Conservation (phyloP, 768 basidiomycete genomes). For the Panaeolus papilionaceus region DNA sequence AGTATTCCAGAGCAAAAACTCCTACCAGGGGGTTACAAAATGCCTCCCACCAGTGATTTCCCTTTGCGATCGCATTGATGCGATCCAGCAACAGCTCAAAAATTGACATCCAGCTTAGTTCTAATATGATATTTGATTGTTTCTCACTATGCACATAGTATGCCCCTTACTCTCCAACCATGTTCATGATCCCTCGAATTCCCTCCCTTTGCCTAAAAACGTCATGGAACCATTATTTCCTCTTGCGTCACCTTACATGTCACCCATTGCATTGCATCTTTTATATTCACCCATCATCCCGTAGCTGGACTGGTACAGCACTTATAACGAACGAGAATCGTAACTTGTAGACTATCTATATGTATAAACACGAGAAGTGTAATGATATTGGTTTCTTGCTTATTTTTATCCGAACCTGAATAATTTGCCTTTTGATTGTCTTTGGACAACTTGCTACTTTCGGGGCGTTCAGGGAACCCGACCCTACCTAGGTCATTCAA, state of each 20-base stretch:
- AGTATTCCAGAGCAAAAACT: slow-evolving; percentile 34
- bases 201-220: background rate
- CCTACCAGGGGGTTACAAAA: slow-evolving; percentile 37
- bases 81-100: background rate
- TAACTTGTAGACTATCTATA: slow-evolving; percentile 14
- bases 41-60: slow-evolving; percentile 35
- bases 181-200: background rate
- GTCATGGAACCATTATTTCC: slow-evolving; percentile 16
- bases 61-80: slow-evolving; percentile 30
- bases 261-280: slow-evolving; percentile 9
- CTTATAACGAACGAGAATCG: slow-evolving; percentile 5
- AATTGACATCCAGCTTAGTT: slow-evolving; percentile 4
- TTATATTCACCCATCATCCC: background rate
- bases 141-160: slow-evolving; percentile 20
- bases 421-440: slow-evolving; percentile 10
- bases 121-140: background rate
- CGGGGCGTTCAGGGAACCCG: background rate
- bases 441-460: background rate
- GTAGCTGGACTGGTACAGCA: slow-evolving; percentile 9
- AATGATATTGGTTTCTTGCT: slow-evolving; percentile 11
- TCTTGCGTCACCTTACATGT: slow-evolving; percentile 11
- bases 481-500: background rate
- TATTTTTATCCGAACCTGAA: slow-evolving; percentile 9
- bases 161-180: slow-evolving; percentile 7
- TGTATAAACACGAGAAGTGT: slow-evolving; percentile 5